phyloP scores from a whole-genome alignment of 2,329 filamentous ascomycete species.

The Aureobasidium musti region DNA sequence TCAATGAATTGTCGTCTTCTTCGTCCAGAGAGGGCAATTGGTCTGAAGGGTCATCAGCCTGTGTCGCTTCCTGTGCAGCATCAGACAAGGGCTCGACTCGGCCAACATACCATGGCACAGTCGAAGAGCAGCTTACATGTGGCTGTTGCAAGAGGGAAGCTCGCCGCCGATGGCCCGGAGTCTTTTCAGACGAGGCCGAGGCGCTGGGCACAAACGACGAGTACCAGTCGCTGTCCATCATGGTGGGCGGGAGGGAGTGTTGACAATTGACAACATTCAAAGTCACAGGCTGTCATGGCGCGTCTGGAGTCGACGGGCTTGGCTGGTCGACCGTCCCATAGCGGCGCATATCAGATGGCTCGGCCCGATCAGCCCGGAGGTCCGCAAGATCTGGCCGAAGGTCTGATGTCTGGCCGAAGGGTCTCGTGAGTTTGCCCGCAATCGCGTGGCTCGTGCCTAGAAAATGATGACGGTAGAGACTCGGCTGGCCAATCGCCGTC shows the following conservation, averaged over 20 bases:
- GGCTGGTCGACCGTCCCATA: neutral
- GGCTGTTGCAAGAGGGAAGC: slow-evolving; percentile 65
- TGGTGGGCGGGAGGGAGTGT: neutral
- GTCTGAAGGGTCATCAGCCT: slow-evolving; percentile 56
- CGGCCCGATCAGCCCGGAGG: slow-evolving; percentile 12
- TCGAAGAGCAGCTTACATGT: slow-evolving; percentile 47
- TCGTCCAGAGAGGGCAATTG: slow-evolving; percentile 62
- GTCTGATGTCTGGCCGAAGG: too few relatives aligned
- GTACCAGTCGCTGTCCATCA: slow-evolving; percentile 76
- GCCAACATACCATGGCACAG: slow-evolving; percentile 37
- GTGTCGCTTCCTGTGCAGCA: slow-evolving; percentile 56
- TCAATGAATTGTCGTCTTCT: slow-evolving; percentile 52
- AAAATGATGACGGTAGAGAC: slow-evolving; percentile 11
- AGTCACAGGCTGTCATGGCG: neutral
- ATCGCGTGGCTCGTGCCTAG: slow-evolving; percentile 19
- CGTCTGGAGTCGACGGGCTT: slow-evolving; percentile 9
- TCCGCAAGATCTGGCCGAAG: too few relatives aligned
- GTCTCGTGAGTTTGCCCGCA: neutral
- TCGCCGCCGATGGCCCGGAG: slow-evolving; percentile 62
- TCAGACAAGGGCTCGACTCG: slow-evolving; percentile 43
- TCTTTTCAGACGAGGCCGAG: slow-evolving; percentile 54
- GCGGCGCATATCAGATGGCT: neutral
- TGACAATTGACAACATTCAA: neutral
- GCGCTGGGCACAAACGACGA: slow-evolving; percentile 65
- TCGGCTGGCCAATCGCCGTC: slow-evolving; percentile 14